phyloP scores from a whole-genome alignment of 1,284 basidiomycete species.

The Microstroma glucosiphilum region DNA sequence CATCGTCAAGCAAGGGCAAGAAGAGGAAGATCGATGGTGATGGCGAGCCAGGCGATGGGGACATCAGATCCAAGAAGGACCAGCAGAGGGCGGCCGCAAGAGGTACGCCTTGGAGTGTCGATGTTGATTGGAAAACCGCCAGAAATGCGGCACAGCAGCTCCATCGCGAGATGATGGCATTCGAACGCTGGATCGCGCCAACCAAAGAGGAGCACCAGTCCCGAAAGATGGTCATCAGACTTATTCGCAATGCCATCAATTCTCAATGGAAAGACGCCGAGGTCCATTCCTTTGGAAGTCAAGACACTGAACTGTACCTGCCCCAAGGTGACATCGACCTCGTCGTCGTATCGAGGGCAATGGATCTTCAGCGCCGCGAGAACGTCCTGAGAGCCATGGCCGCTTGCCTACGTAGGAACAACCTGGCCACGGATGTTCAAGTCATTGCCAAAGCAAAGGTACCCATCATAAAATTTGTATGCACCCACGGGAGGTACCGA shows the following conservation, averaged over 20 bases:
- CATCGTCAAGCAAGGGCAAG: conserved; percentile 13
- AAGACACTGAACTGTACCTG: conserved; percentile 87
- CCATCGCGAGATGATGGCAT: conserved; percentile 57
- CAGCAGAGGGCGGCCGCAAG: conserved; percentile 60
- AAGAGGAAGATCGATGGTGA: conserved; percentile 36
- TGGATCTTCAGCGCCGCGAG: conserved; percentile 50
- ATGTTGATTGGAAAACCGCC: conserved; percentile 72
- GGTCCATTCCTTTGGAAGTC: conserved; percentile 84
- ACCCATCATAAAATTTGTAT: conserved; percentile 87
- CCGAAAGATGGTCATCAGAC: conserved; percentile 67
- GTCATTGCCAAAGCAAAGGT: conserved; percentile 85
- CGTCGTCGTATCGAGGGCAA: conserved; percentile 53
- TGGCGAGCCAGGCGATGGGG: conserved; percentile 22
- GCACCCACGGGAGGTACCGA: conserved; percentile 57
- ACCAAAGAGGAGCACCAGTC: conserved; percentile 76
- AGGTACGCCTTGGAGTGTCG: conserved; percentile 69
- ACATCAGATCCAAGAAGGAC: conserved; percentile 59
- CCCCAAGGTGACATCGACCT: conserved; percentile 69
- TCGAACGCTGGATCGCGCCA: conserved; percentile 80
- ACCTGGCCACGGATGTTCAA: conserved; percentile 59
- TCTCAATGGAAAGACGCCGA: conserved; percentile 70
- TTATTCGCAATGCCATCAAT: conserved; percentile 66
- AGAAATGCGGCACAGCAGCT: conserved; percentile 60
- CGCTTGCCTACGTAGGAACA: conserved; percentile 54
- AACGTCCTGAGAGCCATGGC: conserved; percentile 53